Conservation (phyloP, 2,329 filamentous ascomycete genomes). For the Trichoderma lentiforme region DNA sequence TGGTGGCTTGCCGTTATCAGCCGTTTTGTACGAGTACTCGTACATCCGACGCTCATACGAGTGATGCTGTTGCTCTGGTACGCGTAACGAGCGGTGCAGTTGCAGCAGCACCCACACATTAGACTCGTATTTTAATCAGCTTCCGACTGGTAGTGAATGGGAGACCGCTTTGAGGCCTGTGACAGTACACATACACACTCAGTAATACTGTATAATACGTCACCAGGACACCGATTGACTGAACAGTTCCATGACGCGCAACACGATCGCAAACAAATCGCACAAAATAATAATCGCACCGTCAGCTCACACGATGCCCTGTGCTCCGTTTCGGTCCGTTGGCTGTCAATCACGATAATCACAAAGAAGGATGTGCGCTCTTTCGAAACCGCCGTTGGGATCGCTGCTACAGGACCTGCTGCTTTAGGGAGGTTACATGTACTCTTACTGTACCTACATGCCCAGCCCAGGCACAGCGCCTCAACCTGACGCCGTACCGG, state of each 20-base stretch:
- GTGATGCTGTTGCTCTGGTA: neutral
- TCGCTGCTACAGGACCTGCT: constrained; percentile 4
- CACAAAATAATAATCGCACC: neutral
- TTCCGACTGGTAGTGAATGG: neutral
- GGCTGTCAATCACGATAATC: constrained; percentile 6
- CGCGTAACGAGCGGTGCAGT: neutral
- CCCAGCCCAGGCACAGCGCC: neutral
- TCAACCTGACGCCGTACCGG: neutral
- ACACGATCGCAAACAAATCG: neutral
- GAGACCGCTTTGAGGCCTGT: neutral
- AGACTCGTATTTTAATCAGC: constrained; percentile 4
- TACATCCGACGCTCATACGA: neutral
- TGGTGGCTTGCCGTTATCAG: constrained; percentile 6
- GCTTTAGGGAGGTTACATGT: constrained; percentile 17
- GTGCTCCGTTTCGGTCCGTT: constrained; percentile 12
- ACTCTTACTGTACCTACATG: neutral
- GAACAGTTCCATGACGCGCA: neutral
- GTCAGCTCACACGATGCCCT: neutral
- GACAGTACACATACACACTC: neutral
- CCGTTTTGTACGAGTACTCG: neutral
- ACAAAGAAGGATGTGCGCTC: neutral
- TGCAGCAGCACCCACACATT: neutral
- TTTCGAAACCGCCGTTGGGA: constrained; percentile 13
- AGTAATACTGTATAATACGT: neutral
- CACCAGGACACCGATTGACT: neutral